Evolutionary conservation across 805 yeast genomes (phyloP), one percentile per base, ranked within the genome.

Genomic region (Saccharomyces paradoxus): DNA sequence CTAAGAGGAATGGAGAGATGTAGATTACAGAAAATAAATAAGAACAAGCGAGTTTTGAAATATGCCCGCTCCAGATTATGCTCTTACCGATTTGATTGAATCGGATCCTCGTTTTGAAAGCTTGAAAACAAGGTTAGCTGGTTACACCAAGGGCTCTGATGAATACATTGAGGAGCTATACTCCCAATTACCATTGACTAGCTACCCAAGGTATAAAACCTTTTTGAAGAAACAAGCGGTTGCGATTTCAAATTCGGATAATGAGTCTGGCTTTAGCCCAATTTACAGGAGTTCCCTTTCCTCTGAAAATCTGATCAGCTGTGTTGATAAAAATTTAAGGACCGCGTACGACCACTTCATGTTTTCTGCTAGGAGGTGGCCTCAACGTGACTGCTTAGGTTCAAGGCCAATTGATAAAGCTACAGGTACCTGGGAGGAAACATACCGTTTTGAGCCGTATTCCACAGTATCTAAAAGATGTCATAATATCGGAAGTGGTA

Each of bases 401-500:
- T 55, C 66, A 41, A 69, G 85, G 64, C 58, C 55, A 3, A 59
- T 32, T 5, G 63, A 70, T 56, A 61, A 70, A n/a, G 63, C 60
- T 4, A 62, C 73, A 2, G 70, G 73, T 9, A 65, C 62, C 7
- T 78, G 76, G 69, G 70, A 72, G 17, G 69, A 73, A 24, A 52
- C 63, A 32, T 84, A 76, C 70, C 67, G 74, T 3, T 75, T 71
- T 63, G 71, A 76, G 46, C 66, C 79, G 1, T 84, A 75, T 61
- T 61, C 56, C 5, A 66, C 74, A 52, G 74, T 80, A 27, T 74
- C 75, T 17, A 58, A 64, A 29, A 71, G 81, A 55, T 75, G 81
- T 51, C 68, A 70, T 44, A 61, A 72, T 51, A 71, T 82, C 29
- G 90, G 87, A 4, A 67, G 84, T 12, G 90, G 89, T 7, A 58